Conservation (phyloP, 768 basidiomycete species). For the Boletus subparvulus region DNA sequence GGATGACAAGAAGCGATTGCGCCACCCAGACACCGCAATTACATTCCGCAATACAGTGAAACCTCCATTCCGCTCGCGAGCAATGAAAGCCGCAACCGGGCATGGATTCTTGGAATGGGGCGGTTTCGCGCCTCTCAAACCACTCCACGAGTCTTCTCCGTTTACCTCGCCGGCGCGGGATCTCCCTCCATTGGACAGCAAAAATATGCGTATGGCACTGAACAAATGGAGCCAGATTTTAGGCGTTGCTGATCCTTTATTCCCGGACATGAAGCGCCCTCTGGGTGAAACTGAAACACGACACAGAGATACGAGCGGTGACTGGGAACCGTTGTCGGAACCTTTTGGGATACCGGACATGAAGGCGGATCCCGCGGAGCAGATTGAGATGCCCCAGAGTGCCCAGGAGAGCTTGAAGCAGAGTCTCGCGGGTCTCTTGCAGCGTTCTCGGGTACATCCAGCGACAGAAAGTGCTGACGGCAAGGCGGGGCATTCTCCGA, state of each 20-base stretch:
- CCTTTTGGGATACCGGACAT: slow-evolving; percentile 1
- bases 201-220: slow-evolving; percentile 32
- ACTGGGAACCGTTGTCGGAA: slow-evolving; percentile 30
- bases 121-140: slow-evolving; percentile 31
- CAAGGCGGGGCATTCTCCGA: not conserved
- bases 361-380: not conserved
- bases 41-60: slow-evolving; percentile 21
- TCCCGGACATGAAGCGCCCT: slow-evolving; percentile 28
- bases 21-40: slow-evolving; percentile 15
- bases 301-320: not conserved
- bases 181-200: slow-evolving; percentile 16
- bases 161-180: slow-evolving; percentile 20
- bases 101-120: slow-evolving; percentile 35
- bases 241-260: slow-evolving; percentile 31
- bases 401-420: slow-evolving; percentile 22
- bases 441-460: slow-evolving; percentile 4
- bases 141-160: slow-evolving; percentile 31
- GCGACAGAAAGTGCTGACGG: not conserved
- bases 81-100: slow-evolving; percentile 30
- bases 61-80: slow-evolving; percentile 30
- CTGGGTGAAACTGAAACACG: slow-evolving; percentile 1
- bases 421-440: slow-evolving; percentile 22
- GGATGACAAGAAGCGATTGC: not conserved
- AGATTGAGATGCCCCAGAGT: slow-evolving; percentile 2
- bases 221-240: slow-evolving; percentile 37